Evolutionary conservation across 495 filamentous ascomycete species (phyloP).

Genomic region (Oleoguttula mirabilis): DNA sequence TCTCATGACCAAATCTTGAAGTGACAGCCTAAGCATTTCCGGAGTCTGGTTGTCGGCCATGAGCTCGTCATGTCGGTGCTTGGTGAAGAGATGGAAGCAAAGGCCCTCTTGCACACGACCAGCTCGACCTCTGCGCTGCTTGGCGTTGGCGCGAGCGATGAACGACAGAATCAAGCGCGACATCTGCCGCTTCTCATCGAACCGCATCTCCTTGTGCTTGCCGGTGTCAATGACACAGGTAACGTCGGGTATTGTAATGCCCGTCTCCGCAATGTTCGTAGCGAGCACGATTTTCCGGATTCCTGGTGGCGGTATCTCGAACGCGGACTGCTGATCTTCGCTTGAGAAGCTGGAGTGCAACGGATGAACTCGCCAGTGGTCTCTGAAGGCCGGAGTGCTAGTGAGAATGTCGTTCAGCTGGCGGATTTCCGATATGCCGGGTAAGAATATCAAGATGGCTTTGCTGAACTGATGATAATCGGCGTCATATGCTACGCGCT

Average conservation of each 20-base stretch:
- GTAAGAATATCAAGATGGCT: constrained; percentile 86
- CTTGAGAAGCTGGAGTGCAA: constrained; percentile 92
- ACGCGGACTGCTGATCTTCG: constrained; percentile 88
- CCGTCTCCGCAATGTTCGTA: constrained; percentile 94
- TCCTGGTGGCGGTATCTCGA: constrained; percentile 68
- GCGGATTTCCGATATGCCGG: constrained; percentile 87
- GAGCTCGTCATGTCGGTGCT: constrained; percentile 63
- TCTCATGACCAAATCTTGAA: constrained; percentile 89
- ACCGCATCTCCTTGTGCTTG: constrained; percentile 93
- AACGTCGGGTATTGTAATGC: constrained; percentile 93
- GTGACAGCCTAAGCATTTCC: constrained; percentile 82
- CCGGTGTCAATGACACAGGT: constrained; percentile 92
- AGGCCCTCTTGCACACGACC: constrained; percentile 91
- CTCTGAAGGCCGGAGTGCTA: constrained; percentile 55
- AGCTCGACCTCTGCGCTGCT: constrained; percentile 84
- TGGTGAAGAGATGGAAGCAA: constrained; percentile 92
- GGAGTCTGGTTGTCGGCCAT: constrained; percentile 88
- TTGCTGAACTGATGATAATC: constrained; percentile 62
- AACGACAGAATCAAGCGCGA: constrained; percentile 85
- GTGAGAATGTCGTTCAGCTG: constrained; percentile 70
- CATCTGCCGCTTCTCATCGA: constrained; percentile 82
- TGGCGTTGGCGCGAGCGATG: constrained; percentile 86
- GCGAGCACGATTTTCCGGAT: constrained; percentile 83
- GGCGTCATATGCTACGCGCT: constrained; percentile 55
- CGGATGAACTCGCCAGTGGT: constrained; percentile 66